A percentile compares a stretch with the other conserved stretches of the same genome.
phyloP scores from a whole-genome alignment of 2,329 filamentous ascomycete species.

The Periconia macrospinosa region DNA sequence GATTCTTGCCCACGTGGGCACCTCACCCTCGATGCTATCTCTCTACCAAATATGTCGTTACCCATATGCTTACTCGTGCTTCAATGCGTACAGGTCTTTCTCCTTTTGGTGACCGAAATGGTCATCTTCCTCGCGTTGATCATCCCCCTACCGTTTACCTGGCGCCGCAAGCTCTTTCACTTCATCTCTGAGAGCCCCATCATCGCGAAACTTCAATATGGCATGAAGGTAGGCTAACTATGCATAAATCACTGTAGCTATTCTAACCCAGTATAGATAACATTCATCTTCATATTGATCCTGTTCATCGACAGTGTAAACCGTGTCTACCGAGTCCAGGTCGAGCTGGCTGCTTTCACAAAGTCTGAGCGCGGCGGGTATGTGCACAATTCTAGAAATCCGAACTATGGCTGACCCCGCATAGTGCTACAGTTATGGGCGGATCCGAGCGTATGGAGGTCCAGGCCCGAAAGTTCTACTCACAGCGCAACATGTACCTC shows the following conservation, averaged over 20 bases:
- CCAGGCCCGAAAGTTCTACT: constrained; percentile 99
- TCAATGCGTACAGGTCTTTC: constrained; percentile 67
- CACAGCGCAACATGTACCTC: constrained; percentile 99
- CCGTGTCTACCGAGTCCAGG: constrained; percentile 93
- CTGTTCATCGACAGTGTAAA: constrained; percentile 96
- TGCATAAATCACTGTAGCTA: neutral
- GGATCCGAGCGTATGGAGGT: constrained; percentile 95
- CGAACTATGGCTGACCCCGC: constrained; percentile 12
- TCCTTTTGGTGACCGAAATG: constrained; percentile 83
- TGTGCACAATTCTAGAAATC: constrained; percentile 25
- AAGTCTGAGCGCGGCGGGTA: constrained; percentile 63
- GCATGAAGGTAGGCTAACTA: constrained; percentile 69
- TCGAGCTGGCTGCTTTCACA: constrained; percentile 75
- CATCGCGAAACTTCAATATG: constrained; percentile 94
- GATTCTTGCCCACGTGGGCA: neutral
- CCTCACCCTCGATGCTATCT: neutral
- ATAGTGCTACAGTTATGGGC: constrained; percentile 70
- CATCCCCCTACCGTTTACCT: constrained; percentile 83
- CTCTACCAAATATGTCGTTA: constrained; percentile 6
- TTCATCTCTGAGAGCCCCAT: constrained; percentile 90
- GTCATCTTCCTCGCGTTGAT: constrained; percentile 76
- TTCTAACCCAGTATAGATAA: constrained; percentile 62
- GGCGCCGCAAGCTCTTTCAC: constrained; percentile 85
- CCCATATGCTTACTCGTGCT: constrained; percentile 30
- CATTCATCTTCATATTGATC: constrained; percentile 98